Evolutionary conservation across 106 monocot genomes (phyloP).

Genomic region (Phalaenopsis aphrodite): DNA sequence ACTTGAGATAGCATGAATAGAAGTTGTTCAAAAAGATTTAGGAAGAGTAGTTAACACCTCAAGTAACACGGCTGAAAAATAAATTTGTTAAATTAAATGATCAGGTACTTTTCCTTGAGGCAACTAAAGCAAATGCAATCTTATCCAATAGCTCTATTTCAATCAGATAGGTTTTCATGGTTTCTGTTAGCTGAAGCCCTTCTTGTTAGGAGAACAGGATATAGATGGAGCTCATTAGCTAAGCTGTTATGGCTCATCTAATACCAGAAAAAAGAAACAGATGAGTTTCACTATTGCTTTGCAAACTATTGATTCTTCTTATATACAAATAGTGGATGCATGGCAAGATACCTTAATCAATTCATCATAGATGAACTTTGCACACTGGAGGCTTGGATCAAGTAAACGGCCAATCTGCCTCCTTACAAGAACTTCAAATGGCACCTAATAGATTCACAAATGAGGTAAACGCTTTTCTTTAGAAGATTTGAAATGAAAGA

Average conservation of each 20-base stretch:
- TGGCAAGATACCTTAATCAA: constrained; percentile 69
- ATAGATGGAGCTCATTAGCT: constrained; percentile 75
- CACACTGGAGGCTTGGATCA: constrained; percentile 98
- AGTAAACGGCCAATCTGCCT: constrained; percentile 88
- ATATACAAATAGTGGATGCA: neutral
- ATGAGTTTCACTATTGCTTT: neutral
- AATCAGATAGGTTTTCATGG: constrained; percentile 91
- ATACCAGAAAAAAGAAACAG: constrained; percentile 5
- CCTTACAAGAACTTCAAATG: constrained; percentile 97
- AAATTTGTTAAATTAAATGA: neutral
- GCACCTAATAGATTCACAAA: constrained; percentile 49
- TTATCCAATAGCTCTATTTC: constrained; percentile 79
- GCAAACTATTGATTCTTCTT: neutral
- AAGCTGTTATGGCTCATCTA: constrained; percentile 92
- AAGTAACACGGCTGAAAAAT: too few species aligned
- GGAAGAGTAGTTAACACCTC: too few species aligned
- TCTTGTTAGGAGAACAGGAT: constrained; percentile 86
- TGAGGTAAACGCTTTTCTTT: neutral
- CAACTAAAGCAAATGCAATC: neutral
- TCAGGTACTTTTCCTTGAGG: neutral
- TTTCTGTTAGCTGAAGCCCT: constrained; percentile 84
- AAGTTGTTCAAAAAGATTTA: too few species aligned
- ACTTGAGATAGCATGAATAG: too few species aligned
- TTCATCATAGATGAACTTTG: constrained; percentile 95
- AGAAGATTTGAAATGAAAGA: neutral